Base-by-base conservation (phyloP, 1,284 basidiomycete genomes). In the Schizophyllum amplum region DNA sequence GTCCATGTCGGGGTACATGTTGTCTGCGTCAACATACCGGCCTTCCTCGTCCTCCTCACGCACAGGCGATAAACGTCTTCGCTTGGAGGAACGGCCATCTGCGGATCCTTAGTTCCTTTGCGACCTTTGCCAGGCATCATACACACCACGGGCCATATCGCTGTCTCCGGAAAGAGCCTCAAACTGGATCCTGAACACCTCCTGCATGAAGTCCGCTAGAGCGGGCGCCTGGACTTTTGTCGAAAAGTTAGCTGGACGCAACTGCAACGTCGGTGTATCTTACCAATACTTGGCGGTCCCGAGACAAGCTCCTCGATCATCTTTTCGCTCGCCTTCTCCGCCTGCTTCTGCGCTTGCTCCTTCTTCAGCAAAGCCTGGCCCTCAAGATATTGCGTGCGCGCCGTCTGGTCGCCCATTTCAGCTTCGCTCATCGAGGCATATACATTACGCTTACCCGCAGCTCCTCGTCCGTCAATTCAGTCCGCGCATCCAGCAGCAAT, bases 381-480 rank as follows among this genome's bases (percentile, higher is more conserved):
- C 63, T 85, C 74, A 20, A 86, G 63, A 66, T 92, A 92, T 62
- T 83, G 74, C 23, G 79, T 73, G 33, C 89, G 78, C n/a, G 85
- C 80, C 58, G 75, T 70, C 87, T 87, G 55, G n/a, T 55, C 21
- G 55, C 52, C 51, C 48, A 26, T 24, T 20, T 64, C 20, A 57
- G 23, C 51, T 55, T 25, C 23, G 24, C 23, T 17, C 55, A n/a
- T 57, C 17, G 27, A 33, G 6, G 51, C 22, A 51, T 47, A 11
- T 42, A 24, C 24, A 49, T 20, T 48, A 47, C 7, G 47, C 64
- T 62, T 56, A 83, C 88, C 74, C 84, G 87, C 47, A 92, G 70
- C 69, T 91, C 88, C 15, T 87, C 84, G 58, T 91, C 87, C 2
- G 87, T 87, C 24, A 92, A 71, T 65, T 92, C 89, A 4, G 82